Percentiles rank a stretch among this genome's conserved stretches.
These are phyloP conservation scores for Microbotryum saponariae DNA, from an alignment of 1,284 basidiomycete species.

Conservation along the genomic window DNA sequence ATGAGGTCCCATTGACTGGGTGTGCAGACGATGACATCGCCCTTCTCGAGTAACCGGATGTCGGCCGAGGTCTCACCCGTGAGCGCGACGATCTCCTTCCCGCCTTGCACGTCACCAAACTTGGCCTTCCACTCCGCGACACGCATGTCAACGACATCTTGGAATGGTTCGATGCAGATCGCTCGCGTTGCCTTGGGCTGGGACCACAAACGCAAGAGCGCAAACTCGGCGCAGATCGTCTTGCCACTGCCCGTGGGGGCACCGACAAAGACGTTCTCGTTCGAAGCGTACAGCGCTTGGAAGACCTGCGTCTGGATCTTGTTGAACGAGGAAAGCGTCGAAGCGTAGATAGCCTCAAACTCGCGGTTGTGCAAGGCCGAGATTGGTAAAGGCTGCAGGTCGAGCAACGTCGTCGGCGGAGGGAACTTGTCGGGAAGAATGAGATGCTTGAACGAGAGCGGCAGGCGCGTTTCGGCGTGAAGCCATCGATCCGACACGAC, in stretches of 20 bases:
- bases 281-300: constrained; percentile 90
- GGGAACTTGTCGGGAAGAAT: constrained; percentile 97
- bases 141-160: constrained; percentile 89
- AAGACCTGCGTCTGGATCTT: constrained; percentile 99
- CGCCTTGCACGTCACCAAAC: constrained; percentile 71
- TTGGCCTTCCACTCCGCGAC: constrained; percentile 82
- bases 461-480: constrained; percentile 85
- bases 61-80: constrained; percentile 95
- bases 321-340: constrained; percentile 69
- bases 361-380: constrained; percentile 86
- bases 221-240: constrained; percentile 95
- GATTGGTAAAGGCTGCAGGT: constrained; percentile 82
- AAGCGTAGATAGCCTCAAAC: constrained; percentile 76
- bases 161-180: constrained; percentile 92
- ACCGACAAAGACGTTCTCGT: constrained; percentile 92
- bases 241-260: constrained; percentile 96
- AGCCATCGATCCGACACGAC: constrained; percentile 93
- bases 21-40: constrained; percentile 84
- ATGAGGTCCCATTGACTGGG: constrained; percentile 91
- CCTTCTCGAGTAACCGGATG: constrained; percentile 80
- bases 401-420: constrained; percentile 80
- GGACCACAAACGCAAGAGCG: constrained; percentile 83
- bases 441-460: constrained; percentile 95
- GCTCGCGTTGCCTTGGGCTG: constrained; percentile 74
- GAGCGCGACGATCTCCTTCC: constrained; percentile 84